Evolutionary conservation across 129 eudicot genomes (phyloP).

Genomic region (Daucus carota): DNA sequence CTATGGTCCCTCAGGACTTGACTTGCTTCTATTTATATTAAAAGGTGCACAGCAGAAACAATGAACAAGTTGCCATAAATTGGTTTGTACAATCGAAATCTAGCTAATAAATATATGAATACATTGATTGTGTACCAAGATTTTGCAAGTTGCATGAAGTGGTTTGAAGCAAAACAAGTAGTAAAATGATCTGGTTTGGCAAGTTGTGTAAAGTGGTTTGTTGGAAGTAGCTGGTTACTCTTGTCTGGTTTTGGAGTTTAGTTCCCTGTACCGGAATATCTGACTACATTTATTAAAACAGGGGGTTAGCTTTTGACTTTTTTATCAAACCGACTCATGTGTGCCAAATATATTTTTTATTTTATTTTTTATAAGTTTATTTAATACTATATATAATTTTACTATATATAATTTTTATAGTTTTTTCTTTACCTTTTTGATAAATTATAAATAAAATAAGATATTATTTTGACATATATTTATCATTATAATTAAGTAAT

Average conservation of each 20-base stretch:
- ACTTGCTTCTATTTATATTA: neutral
- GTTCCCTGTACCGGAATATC: conserved; percentile 1
- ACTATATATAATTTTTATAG: no score
- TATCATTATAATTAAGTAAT: no score
- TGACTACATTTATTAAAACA: neutral
- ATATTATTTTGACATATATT: no score
- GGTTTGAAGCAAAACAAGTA: neutral
- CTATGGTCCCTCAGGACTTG: neutral
- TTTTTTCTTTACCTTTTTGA: no score
- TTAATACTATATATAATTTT: no score
- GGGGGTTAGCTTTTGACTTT: neutral
- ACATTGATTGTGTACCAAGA: neutral
- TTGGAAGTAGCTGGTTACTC: neutral
- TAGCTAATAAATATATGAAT: neutral
- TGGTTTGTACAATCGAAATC: neutral
- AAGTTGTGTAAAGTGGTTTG: neutral
- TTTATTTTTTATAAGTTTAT: no score
- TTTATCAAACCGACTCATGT: no score
- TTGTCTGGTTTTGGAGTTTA: neutral
- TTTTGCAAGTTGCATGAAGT: neutral
- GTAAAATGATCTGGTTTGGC: neutral
- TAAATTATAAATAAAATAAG: no score
- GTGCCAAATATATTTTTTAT: no score
- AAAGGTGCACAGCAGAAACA: neutral
- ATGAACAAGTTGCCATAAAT: neutral